phyloP scores from a whole-genome alignment of 1,139 yeast species.

The Geotrichum cucujoidarum region DNA sequence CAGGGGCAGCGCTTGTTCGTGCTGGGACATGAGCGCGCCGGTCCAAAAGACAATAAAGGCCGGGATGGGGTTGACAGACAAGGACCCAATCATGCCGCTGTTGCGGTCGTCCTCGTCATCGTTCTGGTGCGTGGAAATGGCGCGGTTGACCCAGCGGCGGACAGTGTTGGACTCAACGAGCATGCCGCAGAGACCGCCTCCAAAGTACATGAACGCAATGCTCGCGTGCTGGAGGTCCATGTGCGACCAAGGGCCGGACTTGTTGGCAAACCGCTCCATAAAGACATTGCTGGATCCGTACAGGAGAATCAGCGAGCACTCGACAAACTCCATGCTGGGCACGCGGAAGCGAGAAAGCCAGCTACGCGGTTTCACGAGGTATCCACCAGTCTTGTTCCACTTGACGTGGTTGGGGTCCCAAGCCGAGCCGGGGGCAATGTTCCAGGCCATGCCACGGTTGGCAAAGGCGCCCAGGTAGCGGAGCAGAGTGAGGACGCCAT shows the following conservation, averaged over 20 bases:
- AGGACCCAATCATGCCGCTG: constrained; percentile 25
- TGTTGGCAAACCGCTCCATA: constrained; percentile 75
- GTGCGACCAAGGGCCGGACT: constrained; percentile 78
- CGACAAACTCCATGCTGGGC: constrained; percentile 79
- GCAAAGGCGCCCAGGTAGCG: constrained; percentile 81
- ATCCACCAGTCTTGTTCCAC: background rate
- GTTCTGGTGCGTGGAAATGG: constrained; percentile 13
- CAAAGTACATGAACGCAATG: constrained; percentile 89
- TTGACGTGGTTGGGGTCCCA: constrained; percentile 4
- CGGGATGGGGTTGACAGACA: constrained; percentile 75
- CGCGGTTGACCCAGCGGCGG: constrained; percentile 27
- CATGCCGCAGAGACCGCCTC: constrained; percentile 89
- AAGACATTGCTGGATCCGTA: constrained; percentile 88
- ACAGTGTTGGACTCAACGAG: constrained; percentile 60
- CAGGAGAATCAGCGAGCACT: constrained; percentile 69
- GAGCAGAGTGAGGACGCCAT: constrained; percentile 73
- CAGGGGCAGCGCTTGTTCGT: constrained; percentile 71
- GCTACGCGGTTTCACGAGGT: background rate
- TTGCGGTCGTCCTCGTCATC: constrained; percentile 20
- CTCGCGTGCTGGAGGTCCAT: constrained; percentile 94
- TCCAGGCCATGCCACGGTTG: constrained; percentile 90
- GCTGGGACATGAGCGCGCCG: constrained; percentile 93
- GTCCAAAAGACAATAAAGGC: constrained; percentile 92
- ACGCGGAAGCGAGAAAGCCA: background rate
- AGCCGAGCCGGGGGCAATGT: constrained; percentile 42